These are phyloP conservation scores for Metahyphopichia silvanorum DNA, from an alignment of 805 yeast species.

Conservation along the genomic window DNA sequence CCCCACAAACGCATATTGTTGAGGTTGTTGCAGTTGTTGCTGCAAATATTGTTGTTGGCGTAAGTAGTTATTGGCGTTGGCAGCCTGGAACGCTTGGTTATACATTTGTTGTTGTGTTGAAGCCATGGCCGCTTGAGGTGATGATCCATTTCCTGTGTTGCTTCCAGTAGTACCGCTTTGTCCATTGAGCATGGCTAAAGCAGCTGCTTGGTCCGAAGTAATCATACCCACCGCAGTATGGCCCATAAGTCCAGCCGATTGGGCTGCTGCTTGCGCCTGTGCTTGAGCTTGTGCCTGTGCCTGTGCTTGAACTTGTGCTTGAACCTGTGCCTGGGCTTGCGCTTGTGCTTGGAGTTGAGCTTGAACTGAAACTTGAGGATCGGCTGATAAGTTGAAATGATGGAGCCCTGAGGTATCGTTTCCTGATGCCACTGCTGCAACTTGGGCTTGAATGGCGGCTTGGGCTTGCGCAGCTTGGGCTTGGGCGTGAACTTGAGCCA, in stretches of 20 bases:
- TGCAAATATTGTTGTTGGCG: conserved; percentile 8
- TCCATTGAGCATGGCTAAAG: no score
- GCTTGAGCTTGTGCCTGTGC: conserved; percentile 1
- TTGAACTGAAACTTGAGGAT: background rate
- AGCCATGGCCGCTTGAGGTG: no score
- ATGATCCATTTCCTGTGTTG: no score
- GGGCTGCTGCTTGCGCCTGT: conserved; percentile 5
- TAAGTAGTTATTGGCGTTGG: no score
- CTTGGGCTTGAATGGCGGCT: conserved; percentile 14
- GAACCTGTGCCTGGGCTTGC: background rate
- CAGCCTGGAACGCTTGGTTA: conserved; percentile 1
- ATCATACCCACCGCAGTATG: background rate
- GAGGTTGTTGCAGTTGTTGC: background rate
- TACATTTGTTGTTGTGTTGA: conserved; percentile 8
- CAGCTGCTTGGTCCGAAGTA: background rate
- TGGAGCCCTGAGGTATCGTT: background rate
- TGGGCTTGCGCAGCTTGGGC: conserved; percentile 1
- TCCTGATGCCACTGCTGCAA: conserved; percentile 7
- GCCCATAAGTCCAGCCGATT: background rate
- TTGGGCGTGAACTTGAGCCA: background rate
- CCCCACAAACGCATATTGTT: conserved; percentile 2
- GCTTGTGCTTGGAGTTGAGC: background rate
- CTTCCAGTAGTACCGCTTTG: no score
- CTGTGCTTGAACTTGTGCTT: background rate
- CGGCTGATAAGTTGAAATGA: background rate